Evolutionary conservation across 257 asterid genomes (phyloP).

Genomic region (Forsythia suspensa): DNA sequence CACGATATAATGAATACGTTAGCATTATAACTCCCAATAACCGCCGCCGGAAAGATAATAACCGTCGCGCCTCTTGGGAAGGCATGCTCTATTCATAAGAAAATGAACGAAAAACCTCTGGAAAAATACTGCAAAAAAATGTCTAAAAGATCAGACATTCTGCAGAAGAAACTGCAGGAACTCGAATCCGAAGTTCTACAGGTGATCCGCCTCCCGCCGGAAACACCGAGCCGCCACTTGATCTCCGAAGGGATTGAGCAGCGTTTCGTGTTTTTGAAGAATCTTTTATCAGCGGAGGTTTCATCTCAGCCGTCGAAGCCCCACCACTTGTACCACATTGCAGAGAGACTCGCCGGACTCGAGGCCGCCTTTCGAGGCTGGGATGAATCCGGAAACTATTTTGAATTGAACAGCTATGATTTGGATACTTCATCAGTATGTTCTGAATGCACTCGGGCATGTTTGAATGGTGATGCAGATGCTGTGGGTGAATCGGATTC

Average conservation of each 20-base stretch:
- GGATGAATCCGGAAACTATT: background rate
- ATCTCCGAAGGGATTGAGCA: conserved; percentile 19
- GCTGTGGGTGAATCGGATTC: background rate
- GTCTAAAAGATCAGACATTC: conserved; percentile 5
- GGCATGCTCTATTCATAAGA: background rate
- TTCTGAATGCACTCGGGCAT: conserved; percentile 25
- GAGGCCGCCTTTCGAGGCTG: conserved; percentile 19
- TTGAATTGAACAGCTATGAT: background rate
- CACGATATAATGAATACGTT: background rate
- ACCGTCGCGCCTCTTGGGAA: background rate
- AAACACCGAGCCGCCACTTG: conserved; percentile 5
- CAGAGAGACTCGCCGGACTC: conserved; percentile 18
- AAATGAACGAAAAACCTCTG: background rate
- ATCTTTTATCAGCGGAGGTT: conserved; percentile 26
- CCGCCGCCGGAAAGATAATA: background rate
- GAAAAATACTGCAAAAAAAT: background rate
- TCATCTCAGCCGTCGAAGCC: conserved; percentile 24
- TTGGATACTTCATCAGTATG: conserved; percentile 18
- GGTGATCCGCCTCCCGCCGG: conserved; percentile 10
- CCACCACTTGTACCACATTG: conserved; percentile 19
- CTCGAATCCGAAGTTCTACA: conserved; percentile 7
- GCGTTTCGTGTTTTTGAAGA: conserved; percentile 23
- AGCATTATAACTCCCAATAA: background rate
- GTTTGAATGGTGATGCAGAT: conserved; percentile 10
- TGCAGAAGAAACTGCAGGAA: conserved; percentile 15